Percentiles rank a stretch among this genome's conserved stretches.
phyloP scores from a whole-genome alignment of 2,329 filamentous ascomycete genomes.

The Lachnellula occidentalis region DNA sequence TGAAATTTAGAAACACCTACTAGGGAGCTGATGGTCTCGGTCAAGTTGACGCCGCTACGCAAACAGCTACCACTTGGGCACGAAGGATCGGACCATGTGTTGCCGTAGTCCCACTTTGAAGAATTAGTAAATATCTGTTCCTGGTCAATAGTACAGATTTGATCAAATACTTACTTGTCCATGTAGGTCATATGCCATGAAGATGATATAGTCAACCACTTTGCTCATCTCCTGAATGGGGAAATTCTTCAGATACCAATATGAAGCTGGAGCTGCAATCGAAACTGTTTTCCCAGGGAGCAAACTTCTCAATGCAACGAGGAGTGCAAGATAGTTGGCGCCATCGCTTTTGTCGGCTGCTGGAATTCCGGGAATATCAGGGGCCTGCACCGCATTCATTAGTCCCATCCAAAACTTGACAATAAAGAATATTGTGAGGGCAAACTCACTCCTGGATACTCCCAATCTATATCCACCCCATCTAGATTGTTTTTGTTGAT shows the following conservation, averaged over 20 bases:
- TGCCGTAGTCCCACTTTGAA: constrained; percentile 10
- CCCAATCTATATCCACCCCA: constrained; percentile 33
- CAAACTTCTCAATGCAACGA: constrained; percentile 13
- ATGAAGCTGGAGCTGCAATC: constrained; percentile 29
- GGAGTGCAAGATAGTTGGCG: constrained; percentile 33
- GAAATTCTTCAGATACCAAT: constrained; percentile 30
- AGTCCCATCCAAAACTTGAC: not conserved
- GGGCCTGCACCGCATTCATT: not conserved
- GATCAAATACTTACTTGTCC: not conserved
- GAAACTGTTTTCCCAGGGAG: constrained; percentile 9
- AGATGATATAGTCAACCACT: constrained; percentile 23
- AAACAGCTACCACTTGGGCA: constrained; percentile 6
- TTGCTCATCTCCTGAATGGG: constrained; percentile 11
- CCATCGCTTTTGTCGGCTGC: constrained; percentile 24
- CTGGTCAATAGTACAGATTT: no score
- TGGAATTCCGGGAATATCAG: constrained; percentile 35
- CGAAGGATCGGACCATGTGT: constrained; percentile 2
- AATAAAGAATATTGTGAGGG: not conserved
- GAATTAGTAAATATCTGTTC: no score
- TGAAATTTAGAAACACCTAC: not conserved
- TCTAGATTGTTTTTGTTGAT: constrained; percentile 31
- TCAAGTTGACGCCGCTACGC: not conserved
- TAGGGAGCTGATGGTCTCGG: not conserved
- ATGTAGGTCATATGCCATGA: constrained; percentile 17
- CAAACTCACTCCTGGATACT: constrained; percentile 28